Base-by-base conservation (phyloP, 2,329 filamentous ascomycete species). In the Penicillium sp. region DNA sequence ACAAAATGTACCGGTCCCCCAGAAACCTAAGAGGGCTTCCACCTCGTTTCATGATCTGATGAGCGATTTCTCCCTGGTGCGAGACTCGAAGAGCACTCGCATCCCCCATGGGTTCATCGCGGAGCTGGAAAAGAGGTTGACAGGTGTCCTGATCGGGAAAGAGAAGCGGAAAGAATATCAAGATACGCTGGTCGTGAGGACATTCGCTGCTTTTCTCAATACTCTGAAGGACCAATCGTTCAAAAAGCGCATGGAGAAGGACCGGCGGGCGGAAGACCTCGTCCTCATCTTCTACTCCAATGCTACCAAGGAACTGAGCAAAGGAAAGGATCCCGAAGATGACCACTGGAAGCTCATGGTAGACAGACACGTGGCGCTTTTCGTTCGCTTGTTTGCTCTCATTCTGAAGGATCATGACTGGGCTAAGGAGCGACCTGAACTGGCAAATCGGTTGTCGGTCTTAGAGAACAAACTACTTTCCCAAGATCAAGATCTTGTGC, bases 211-310 rank as follows among this genome's bases (percentile, higher is more conserved):
- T 57, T 95, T 95, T 56, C 85, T 96, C 66, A 96, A 91, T 52
- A 86, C 88, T 49, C 87, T 98, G 67, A 96, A 91, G 60, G 88
- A 94, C 54, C 83, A 84, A 53, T 83, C 81, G 41, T 96, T 96
- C 64, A 84, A 88, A 58, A 94, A 89, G 72, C 85, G 83, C 52
- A 88, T 96, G 75, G 89, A 96, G 64, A 95, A 95, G 71, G 91
- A 96, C 68, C 81, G 91, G 54, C 84, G 91, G 63, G 84, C 95
- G 21, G 93, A 98, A 69, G 90, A 95, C 56, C 74, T 97, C 45
- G 82, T 98, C 45, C 77, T 98, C 58, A 96, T 97, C 56, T 97
- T 98, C 75, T 97, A 94, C 71, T 94, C 90, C 1, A 86, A 88
- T 55, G 90, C 93, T 6, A 95, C 88, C 40, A 94, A 94, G 67